These are phyloP conservation scores for Crassisporium funariophilum DNA, from an alignment of 768 basidiomycete genomes.

Conservation along the genomic window DNA sequence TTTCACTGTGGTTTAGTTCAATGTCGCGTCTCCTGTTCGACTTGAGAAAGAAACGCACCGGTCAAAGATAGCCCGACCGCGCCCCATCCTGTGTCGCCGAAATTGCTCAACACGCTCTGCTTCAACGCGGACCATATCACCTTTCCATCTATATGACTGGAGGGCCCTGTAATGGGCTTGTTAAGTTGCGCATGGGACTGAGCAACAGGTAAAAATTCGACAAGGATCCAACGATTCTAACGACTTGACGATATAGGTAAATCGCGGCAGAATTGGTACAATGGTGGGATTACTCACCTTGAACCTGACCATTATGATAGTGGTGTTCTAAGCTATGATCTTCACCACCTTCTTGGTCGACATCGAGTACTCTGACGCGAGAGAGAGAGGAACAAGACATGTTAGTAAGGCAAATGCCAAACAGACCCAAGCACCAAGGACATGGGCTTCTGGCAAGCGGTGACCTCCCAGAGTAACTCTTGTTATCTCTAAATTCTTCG, in stretches of 20 bases:
- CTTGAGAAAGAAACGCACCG: slow-evolving; percentile 42
- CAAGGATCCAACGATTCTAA: slow-evolving; percentile 87
- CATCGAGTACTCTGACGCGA: too few relatives aligned
- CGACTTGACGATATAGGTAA: slow-evolving; percentile 9
- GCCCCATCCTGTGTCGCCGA: slow-evolving; percentile 89
- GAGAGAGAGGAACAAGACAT: too few relatives aligned
- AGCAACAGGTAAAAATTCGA: slow-evolving; percentile 70
- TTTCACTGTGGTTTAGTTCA: slow-evolving; percentile 56
- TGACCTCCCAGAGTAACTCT: too few relatives aligned
- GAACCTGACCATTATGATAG: slow-evolving; percentile 65
- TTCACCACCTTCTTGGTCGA: too few relatives aligned
- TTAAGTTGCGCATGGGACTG: slow-evolving; percentile 23
- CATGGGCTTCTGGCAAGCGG: too few relatives aligned
- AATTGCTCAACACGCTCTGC: slow-evolving; percentile 69
- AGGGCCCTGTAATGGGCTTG: slow-evolving; percentile 22
- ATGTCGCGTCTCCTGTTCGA: neutral
- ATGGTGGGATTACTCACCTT: slow-evolving; percentile 43
- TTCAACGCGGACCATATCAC: slow-evolving; percentile 69
- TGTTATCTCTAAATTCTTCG: too few relatives aligned
- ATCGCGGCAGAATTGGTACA: neutral
- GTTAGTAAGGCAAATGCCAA: too few relatives aligned
- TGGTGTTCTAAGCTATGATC: too few relatives aligned
- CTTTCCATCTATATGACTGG: slow-evolving; percentile 52
- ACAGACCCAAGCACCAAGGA: too few relatives aligned
- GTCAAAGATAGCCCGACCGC: slow-evolving; percentile 70